Evolutionary conservation across 805 yeast species (phyloP).

Genomic region (Candida schatavii): DNA sequence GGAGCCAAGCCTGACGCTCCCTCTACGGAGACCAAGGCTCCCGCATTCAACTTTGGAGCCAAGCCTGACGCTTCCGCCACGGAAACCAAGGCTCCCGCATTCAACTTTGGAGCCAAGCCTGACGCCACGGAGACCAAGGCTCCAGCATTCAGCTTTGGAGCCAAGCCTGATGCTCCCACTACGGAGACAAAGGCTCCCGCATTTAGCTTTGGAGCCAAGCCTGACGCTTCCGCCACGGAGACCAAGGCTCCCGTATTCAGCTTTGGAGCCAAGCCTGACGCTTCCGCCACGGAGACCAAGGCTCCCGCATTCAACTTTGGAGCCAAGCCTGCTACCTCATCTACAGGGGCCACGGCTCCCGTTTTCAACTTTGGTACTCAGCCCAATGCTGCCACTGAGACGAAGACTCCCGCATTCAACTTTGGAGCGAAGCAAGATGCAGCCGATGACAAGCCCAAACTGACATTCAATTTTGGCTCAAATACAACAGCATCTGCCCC

Average conservation of each 20-base stretch:
- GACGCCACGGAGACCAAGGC: slow-evolving; percentile 6
- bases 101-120: slow-evolving; percentile 5
- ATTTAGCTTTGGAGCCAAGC: slow-evolving; percentile 16
- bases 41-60: slow-evolving; percentile 20
- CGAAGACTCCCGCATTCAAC: slow-evolving; percentile 19
- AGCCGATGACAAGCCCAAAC: slow-evolving; percentile 12
- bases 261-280: slow-evolving; percentile 30
- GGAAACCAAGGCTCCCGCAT: slow-evolving; percentile 11
- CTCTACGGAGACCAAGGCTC: slow-evolving; percentile 9
- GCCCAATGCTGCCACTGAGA: slow-evolving; percentile 16
- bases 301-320: not conserved
- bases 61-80: slow-evolving; percentile 3
- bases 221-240: not conserved
- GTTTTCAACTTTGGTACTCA: slow-evolving; percentile 27
- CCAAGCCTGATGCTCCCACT: no score
- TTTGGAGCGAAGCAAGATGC: slow-evolving; percentile 16
- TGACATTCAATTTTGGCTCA: slow-evolving; percentile 19
- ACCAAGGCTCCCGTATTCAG: slow-evolving; percentile 16
- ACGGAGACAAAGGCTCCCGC: slow-evolving; percentile 16
- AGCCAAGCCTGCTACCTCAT: slow-evolving; percentile 6
- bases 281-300: slow-evolving; percentile 15
- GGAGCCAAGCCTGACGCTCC: no score
- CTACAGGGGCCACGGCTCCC: slow-evolving; percentile 12
- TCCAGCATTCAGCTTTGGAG: slow-evolving; percentile 25
- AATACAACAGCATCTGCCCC: slow-evolving; percentile 10